Evolutionary conservation across 2,329 filamentous ascomycete species (phyloP), one percentile per base, ranked within the genome.

Genomic region (Akanthomyces lecanii): DNA sequence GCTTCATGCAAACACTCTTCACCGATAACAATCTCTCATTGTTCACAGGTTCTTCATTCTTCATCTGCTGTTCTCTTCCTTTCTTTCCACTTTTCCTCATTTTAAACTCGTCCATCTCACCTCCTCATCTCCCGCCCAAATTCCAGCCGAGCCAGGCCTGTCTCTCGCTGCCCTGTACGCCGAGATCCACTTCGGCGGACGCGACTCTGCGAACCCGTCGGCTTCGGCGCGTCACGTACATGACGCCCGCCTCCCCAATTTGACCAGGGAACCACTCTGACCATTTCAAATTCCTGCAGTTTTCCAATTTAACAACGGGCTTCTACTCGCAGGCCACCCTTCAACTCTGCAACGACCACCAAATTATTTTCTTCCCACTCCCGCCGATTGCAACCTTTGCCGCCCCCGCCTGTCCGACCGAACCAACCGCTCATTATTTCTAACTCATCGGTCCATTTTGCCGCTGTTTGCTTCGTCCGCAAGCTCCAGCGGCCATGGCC

Each of bases 181-280:
- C 47, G n/a, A 65, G 67, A 67, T 70, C 71, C 71, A 65, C 65
- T 65, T 66, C 30, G 52, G 65, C 71, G 65, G 69, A 74, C 72
- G 72, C 73, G 73, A 74, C 69, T 69, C 67, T 65, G 56, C 64
- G 66, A 64, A 62, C 65, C 62, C 40, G 52, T 60, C 23, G 23
- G 65, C 56, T 61, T 63, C 65, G 68, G 72, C 73, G 73, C 72
- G 74, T 76, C 75, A 76, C 74, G 75, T 74, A 71, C 70, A 75
- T 74, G 71, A 73, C 72, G 71, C 74, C 74, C 66, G 73, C 73
- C 73, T 72, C 72, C 69, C 69, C 63, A 70, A 67, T 74, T 73
- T 71, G 68, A 74, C 67, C 48, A 54, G 48, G 54, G 47, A 55
- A 57, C 57, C 52, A 56, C 63, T 59, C 60, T 64, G 48, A 61